phyloP scores from a whole-genome alignment of 331 rosid species.

The Arachis monticola region DNA sequence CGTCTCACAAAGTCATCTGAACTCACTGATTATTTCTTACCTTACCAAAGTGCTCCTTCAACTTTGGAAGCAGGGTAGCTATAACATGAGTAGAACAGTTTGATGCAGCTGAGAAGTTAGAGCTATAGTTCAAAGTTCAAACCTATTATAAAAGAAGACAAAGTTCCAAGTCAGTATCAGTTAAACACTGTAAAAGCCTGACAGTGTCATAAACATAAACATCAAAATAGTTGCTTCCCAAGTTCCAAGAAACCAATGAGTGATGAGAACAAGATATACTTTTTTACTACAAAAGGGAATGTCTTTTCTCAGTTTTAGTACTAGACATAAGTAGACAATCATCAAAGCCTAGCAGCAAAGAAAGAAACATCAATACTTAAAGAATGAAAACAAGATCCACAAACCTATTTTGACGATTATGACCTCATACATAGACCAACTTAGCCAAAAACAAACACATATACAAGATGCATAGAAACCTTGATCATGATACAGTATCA shows the following conservation, averaged over 20 bases:
- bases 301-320: conserved; percentile 21
- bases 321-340: conserved; percentile 26
- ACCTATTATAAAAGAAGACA: conserved; percentile 23
- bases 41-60: conserved; percentile 25
- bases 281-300: conserved; percentile 22
- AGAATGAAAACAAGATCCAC: conserved; percentile 35
- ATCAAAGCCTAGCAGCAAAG: conserved; percentile 23
- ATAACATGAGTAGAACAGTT: conserved; percentile 29
- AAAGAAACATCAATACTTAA: conserved; percentile 19
- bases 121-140: conserved; percentile 14
- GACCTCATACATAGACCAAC: conserved; percentile 14
- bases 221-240: conserved; percentile 9
- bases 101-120: background rate
- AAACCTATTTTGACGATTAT: conserved; percentile 34
- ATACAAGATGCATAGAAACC: conserved; percentile 32
- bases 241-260: conserved; percentile 22
- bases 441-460: conserved; percentile 26
- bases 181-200: conserved; percentile 27
- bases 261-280: conserved; percentile 29
- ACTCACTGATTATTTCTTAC: conserved; percentile 33
- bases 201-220: conserved; percentile 1
- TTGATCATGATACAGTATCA: conserved; percentile 25
- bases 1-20: conserved; percentile 43
- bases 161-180: conserved; percentile 18
- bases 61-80: conserved; percentile 32